Conservation (phyloP, 2,329 filamentous ascomycete genomes). For the Hypoxylon sp. region DNA sequence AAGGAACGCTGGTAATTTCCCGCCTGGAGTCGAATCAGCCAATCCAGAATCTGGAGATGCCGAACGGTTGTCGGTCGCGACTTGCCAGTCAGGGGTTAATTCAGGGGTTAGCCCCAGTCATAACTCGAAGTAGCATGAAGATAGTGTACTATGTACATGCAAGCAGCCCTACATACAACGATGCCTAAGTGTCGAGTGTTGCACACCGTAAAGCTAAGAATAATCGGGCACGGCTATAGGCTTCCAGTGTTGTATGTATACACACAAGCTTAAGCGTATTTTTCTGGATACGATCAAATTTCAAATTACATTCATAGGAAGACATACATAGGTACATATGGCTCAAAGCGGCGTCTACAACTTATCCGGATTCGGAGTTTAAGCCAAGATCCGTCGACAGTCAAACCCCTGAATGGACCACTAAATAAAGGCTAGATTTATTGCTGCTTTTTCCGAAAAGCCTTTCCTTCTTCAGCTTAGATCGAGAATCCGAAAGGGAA, state of each 20-base stretch:
- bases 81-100: slow-evolving; percentile 26
- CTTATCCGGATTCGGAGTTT: slow-evolving; percentile 36
- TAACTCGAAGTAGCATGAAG: slow-evolving; percentile 19
- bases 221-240: not conserved
- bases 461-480: slow-evolving; percentile 6
- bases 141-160: slow-evolving; percentile 8
- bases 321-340: not conserved
- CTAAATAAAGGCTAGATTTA: slow-evolving; percentile 23
- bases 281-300: slow-evolving; percentile 17
- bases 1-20: slow-evolving; percentile 39
- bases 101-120: slow-evolving; percentile 27
- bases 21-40: slow-evolving; percentile 26
- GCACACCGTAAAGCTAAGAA: not conserved
- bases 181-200: not conserved
- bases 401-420: slow-evolving; percentile 19
- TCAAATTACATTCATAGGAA: slow-evolving; percentile 17
- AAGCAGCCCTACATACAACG: slow-evolving; percentile 20
- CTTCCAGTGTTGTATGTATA: slow-evolving; percentile 1
- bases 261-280: slow-evolving; percentile 4
- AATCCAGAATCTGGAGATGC: slow-evolving; percentile 40
- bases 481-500: not conserved
- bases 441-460: slow-evolving; percentile 22
- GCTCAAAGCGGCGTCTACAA: slow-evolving; percentile 38
- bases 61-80: slow-evolving; percentile 26
- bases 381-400: slow-evolving; percentile 13